These are phyloP conservation scores for Aspergillus bombycis DNA, from an alignment of 2,329 filamentous ascomycete species.

Conservation along the genomic window DNA sequence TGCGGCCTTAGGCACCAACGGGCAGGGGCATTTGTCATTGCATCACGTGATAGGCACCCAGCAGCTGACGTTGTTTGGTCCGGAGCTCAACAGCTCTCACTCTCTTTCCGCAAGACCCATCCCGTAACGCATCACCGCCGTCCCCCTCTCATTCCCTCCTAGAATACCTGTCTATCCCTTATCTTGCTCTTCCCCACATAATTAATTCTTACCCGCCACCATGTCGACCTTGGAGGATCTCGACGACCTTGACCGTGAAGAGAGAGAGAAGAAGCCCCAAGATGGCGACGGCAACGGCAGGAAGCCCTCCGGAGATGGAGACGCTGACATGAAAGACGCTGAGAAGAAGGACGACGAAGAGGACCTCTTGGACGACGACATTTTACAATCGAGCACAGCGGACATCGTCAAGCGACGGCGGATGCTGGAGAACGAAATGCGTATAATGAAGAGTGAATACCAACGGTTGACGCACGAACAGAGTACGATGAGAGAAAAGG, in stretches of 20 bases:
- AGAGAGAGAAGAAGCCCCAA: conserved; percentile 69
- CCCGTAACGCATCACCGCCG: conserved; percentile 13
- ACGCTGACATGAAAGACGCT: conserved; percentile 90
- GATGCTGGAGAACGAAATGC: conserved; percentile 93
- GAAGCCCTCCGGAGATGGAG: conserved; percentile 64
- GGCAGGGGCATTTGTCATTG: conserved; percentile 18
- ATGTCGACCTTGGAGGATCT: conserved; percentile 95
- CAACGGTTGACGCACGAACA: conserved; percentile 95
- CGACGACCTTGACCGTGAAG: conserved; percentile 81
- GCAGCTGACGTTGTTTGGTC: conserved; percentile 40
- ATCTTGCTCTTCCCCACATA: not conserved
- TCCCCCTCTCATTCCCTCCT: conserved; percentile 5
- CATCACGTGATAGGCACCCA: conserved; percentile 34
- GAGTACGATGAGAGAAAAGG: conserved; percentile 94
- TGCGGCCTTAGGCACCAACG: not conserved
- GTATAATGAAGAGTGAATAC: conserved; percentile 98
- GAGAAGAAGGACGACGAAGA: conserved; percentile 69
- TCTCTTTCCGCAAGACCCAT: conserved; percentile 11
- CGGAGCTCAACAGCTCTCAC: conserved; percentile 33
- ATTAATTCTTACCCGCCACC: conserved; percentile 17
- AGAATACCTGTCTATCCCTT: not conserved
- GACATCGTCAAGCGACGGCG: conserved; percentile 91
- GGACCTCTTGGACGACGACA: conserved; percentile 88
- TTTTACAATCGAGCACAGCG: conserved; percentile 87
- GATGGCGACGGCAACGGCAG: conserved; percentile 59